These are phyloP conservation scores for Nematocida minor DNA, from an alignment of 371 early-diverging fungal species.

Conservation along the genomic window DNA sequence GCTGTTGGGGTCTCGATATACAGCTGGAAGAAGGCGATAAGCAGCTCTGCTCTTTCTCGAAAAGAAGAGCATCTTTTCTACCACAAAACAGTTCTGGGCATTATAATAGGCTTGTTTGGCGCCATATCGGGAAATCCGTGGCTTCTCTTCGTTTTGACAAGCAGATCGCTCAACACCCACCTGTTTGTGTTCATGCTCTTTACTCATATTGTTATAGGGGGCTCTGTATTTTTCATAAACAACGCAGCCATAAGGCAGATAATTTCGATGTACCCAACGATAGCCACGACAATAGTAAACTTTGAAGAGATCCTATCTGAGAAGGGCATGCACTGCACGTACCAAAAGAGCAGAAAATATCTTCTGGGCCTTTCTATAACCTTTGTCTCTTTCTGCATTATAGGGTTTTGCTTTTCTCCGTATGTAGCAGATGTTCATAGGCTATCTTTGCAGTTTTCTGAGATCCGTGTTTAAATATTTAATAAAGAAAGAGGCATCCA, in stretches of 20 bases:
- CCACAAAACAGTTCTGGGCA: not conserved
- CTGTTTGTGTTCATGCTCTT: not conserved
- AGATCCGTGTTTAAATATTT: no score
- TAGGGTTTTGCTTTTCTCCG: constrained; percentile 1
- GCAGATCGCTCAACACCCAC: not conserved
- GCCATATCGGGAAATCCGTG: constrained; percentile 1
- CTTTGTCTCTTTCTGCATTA: not conserved
- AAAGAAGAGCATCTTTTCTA: not conserved
- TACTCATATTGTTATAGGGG: not conserved
- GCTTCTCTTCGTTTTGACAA: constrained; percentile 6
- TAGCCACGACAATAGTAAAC: not conserved
- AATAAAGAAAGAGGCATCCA: no score
- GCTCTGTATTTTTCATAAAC: not conserved
- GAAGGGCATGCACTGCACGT: constrained; percentile 3
- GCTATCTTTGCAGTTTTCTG: no score
- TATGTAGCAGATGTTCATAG: no score
- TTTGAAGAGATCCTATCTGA: constrained; percentile 9
- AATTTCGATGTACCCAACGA: not conserved
- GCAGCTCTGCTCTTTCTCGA: not conserved
- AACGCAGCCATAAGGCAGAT: not conserved
- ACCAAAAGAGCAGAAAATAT: not conserved
- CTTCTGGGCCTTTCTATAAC: constrained; percentile 6
- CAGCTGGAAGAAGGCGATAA: not conserved
- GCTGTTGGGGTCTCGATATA: not conserved
- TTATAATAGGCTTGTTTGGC: not conserved